Base-by-base conservation (phyloP, 2,329 filamentous ascomycete species). In the Fusarium fracticaudum region DNA sequence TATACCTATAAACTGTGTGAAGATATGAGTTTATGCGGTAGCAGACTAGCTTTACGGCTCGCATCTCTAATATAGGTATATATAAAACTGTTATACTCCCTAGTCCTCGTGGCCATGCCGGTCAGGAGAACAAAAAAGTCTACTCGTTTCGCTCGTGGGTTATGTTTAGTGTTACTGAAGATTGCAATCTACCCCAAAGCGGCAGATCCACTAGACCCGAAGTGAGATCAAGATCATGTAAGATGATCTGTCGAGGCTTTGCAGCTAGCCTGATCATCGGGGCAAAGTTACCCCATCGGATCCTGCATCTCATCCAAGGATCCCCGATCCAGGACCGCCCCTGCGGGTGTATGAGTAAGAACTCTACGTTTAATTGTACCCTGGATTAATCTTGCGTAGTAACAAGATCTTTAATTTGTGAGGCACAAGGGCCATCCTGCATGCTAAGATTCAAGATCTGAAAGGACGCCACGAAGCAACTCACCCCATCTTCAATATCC, bases 1-100 rank as follows among this genome's bases (percentile, higher is more conserved):
- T n/a, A n/a, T n/a, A n/a, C n/a, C n/a, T n/a, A n/a, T n/a, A n/a
- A n/a, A n/a, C n/a, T n/a, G n/a, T n/a, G n/a, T n/a, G n/a, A n/a
- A n/a, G n/a, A n/a, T 40, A 1, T 13, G 3, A 40, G 0, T 20
- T 40, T 14, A 22, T 41, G 8, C 0, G 2, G 13, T 8, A 41
- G 6, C 8, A 14, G 8, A 15, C 22, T 13, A 5, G 17, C 5
- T 45, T n/a, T n/a, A n/a, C n/a, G n/a, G n/a, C n/a, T n/a, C n/a
- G n/a, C n/a, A n/a, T n/a, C n/a, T n/a, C n/a, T n/a, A n/a, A n/a
- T n/a, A n/a, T n/a, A n/a, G n/a, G n/a, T n/a, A n/a, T n/a, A n/a
- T n/a, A n/a, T n/a, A n/a, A n/a, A n/a, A n/a, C n/a, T n/a, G 6
- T 22, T 6, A 8, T 8, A 41, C 1, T 41, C 9, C 5, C 20